These are phyloP conservation scores for Davidsoniella australis DNA, from an alignment of 2,329 filamentous ascomycete genomes.

Conservation along the genomic window DNA sequence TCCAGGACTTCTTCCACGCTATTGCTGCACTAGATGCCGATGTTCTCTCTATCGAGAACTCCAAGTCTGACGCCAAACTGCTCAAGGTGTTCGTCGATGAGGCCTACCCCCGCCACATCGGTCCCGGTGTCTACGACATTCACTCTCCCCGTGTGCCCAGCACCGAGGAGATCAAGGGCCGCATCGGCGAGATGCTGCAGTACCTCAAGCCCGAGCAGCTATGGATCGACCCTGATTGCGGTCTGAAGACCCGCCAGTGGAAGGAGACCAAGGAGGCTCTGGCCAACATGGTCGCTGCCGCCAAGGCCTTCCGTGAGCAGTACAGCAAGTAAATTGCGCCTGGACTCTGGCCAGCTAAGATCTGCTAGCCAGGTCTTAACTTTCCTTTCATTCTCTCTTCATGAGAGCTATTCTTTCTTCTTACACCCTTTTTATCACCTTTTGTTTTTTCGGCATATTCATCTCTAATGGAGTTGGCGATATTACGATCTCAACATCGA, in stretches of 20 bases:
- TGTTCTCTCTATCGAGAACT: conserved; percentile 99
- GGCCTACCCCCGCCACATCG: conserved; percentile 94
- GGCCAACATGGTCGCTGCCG: conserved; percentile 92
- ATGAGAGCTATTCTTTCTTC: conserved; percentile 4
- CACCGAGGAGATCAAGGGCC: conserved; percentile 96
- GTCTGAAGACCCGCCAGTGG: conserved; percentile 98
- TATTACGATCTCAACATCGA: conserved; percentile 41
- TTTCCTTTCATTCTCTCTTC: conserved; percentile 2
- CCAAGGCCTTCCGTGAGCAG: conserved; percentile 91
- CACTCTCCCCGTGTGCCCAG: conserved; percentile 95
- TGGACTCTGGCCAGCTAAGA: too few relatives aligned
- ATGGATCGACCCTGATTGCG: conserved; percentile 99
- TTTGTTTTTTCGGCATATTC: conserved; percentile 16
- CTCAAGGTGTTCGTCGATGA: conserved; percentile 97
- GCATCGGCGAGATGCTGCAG: conserved; percentile 93
- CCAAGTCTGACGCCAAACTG: conserved; percentile 98
- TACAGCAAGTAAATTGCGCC: conserved; percentile 42
- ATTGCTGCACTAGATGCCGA: conserved; percentile 96
- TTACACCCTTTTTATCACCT: conserved; percentile 15
- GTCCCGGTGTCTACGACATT: conserved; percentile 98
- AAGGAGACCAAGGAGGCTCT: conserved; percentile 94
- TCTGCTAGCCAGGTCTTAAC: background rate
- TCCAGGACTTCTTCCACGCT: conserved; percentile 99
- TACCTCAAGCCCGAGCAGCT: conserved; percentile 97
- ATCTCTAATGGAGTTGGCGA: conserved; percentile 15